Evolutionary conservation across 1,284 basidiomycete species (phyloP), one percentile per base, ranked within the genome.

Genomic region (Marasmius oreades): DNA sequence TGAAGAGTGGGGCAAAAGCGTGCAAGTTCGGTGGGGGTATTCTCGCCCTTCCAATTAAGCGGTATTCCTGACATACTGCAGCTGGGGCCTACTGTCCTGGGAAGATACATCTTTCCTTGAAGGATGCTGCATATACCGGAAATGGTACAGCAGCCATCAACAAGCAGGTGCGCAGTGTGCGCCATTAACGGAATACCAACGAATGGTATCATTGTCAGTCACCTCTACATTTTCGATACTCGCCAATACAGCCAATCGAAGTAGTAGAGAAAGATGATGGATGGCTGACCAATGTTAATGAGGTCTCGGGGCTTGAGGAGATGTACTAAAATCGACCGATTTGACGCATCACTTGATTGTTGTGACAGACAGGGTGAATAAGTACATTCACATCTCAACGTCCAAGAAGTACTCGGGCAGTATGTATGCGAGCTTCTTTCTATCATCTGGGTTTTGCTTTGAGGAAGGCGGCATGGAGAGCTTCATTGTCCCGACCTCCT

Each of bases 401-500:
- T 31, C 31, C 26, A 52, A 59, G 62, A 90, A 90, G 64, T 90
- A 88, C 44, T 79, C 74, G 0, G 92, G 92, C 42, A 97, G 77
- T 63, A 98, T 79, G 71, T 79, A 97, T 12, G 83, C 77, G 52
- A 96, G 75, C 72, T 90, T 95, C 70, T 84, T 70, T 63, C 81
- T 76, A 61, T 92, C 86, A 61, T 85, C 85, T 16, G 78, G 77
- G 36, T 82, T 82, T 70, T 88, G 85, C 55, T 79, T 69, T 53
- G 76, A 78, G 5, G 79, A 76, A 39, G 80, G 76, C 16, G 93
- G 93, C 84, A 97, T 90, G 44, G 90, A 84, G 66, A 82, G 90
- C 66, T 85, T 74, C 94, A 96, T 96, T 11, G 77, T 79, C 3
- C 92, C 94, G 36, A 78, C 79, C 67, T 90, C 88, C 55, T 89